Evolutionary conservation across 768 basidiomycete genomes (phyloP), one percentile per base, ranked within the genome.

Genomic region (Tubosaeta brunneosetosa): DNA sequence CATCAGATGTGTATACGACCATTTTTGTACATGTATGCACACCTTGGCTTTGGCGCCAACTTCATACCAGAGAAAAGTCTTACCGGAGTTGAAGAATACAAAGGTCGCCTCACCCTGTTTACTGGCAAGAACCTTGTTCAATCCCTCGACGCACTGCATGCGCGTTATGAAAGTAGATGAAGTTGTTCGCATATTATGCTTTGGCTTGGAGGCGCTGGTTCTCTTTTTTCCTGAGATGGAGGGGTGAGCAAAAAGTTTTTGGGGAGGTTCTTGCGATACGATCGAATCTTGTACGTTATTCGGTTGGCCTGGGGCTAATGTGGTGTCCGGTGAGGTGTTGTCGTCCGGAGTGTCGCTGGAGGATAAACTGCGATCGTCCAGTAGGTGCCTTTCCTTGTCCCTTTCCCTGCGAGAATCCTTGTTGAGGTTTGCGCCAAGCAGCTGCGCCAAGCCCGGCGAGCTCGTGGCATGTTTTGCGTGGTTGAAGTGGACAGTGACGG

Each of bases 161-260:
- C 94, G 82, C 3, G 90, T 87, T 57, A 97, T 88, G 69, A 97
- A 97, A 2, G 90, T 90, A 22, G 94, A 95, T 6, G 87, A 91
- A 2, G 92, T 93, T 0, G 91, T 91, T 49, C 88, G 80, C 58
- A 97, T 85, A 61, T 88, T 95, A 59, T 91, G 91, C 67, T 91
- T 94, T n/a, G 93, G 91, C 31, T 89, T 77, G 9, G 85, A 72
- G 22, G 70, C 65, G 8, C 72, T 64, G 55, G 84, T 82, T 72
- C 85, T 86, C 76, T 88, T 89, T 49, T 80, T 80, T 8, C 70
- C 66, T 2, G 65, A 51, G 6, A 68, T 63, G 38, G 79, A 72
- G 12, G 70, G 63, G n/a, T 72, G 75, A 3, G 83, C 81, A 66
- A 91, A 91, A 2, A 88, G 74, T 8, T 77, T 81, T 53, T 80